These are phyloP conservation scores for Huntiella decipiens DNA, from an alignment of 2,329 filamentous ascomycete genomes.

Conservation along the genomic window DNA sequence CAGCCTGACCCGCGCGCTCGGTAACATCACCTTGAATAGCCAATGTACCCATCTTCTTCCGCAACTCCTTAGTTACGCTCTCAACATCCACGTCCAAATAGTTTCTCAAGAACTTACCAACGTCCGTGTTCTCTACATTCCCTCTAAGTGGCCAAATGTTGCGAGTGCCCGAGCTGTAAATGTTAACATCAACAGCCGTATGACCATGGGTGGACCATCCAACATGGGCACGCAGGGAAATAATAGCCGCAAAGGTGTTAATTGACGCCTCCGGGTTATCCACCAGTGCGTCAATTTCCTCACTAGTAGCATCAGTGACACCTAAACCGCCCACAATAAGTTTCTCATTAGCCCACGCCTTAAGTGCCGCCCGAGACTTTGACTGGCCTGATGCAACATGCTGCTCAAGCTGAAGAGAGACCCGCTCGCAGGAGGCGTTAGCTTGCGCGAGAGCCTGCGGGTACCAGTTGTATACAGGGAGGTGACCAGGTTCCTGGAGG, in stretches of 20 bases:
- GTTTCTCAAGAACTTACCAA: constrained; percentile 60
- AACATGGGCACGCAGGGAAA: constrained; percentile 71
- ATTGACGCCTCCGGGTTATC: constrained; percentile 34
- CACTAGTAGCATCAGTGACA: constrained; percentile 50
- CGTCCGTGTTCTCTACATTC: constrained; percentile 88
- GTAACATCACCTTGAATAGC: constrained; percentile 2
- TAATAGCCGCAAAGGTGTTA: constrained; percentile 57
- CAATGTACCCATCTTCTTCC: constrained; percentile 25
- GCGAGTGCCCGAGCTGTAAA: constrained; percentile 62
- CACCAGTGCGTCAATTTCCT: constrained; percentile 51
- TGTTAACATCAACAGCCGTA: constrained; percentile 85
- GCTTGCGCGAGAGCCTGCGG: constrained; percentile 57
- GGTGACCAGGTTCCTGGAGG: constrained; percentile 38
- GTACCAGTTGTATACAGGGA: constrained; percentile 54
- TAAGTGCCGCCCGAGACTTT: constrained; percentile 23
- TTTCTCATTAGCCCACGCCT: constrained; percentile 46
- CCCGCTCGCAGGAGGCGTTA: constrained; percentile 59
- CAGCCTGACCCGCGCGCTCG: constrained; percentile 6
- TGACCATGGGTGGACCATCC: constrained; percentile 94
- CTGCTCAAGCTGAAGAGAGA: constrained; percentile 40
- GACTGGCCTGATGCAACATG: constrained; percentile 30
- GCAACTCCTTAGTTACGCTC: constrained; percentile 56
- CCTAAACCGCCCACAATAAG: constrained; percentile 56
- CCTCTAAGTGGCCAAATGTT: constrained; percentile 48
- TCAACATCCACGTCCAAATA: constrained; percentile 71